Percentiles rank a stretch among this genome's conserved stretches.
Evolutionary conservation across 1,139 yeast genomes (phyloP).

Genomic region (Yamadazyma dushanensis): DNA sequence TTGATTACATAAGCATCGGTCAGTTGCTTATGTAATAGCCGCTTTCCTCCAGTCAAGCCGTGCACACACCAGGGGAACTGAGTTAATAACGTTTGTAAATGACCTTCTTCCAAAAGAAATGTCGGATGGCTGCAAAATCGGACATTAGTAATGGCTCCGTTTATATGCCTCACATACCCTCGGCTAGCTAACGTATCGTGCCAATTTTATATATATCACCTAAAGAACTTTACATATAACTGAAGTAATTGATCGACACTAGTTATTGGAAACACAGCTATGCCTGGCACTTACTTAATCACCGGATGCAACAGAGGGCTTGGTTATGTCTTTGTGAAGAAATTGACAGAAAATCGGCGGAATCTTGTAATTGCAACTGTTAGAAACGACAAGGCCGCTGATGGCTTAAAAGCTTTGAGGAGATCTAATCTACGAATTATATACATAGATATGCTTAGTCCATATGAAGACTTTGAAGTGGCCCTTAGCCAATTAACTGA

Average conservation of each 20-base stretch:
- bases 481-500: slow-evolving; percentile 10
- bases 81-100: background rate
- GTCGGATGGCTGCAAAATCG: background rate
- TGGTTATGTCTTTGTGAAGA: slow-evolving; percentile 18
- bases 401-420: slow-evolving; percentile 3
- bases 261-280: too few relatives aligned
- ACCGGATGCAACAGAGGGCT: slow-evolving; percentile 26
- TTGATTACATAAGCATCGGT: background rate
- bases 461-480: slow-evolving; percentile 8
- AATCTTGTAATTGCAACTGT: slow-evolving; percentile 10
- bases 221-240: background rate
- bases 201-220: too few relatives aligned
- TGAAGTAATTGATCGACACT: too few relatives aligned
- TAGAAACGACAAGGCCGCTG: slow-evolving; percentile 6
- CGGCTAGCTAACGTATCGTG: too few relatives aligned
- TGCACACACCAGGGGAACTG: background rate
- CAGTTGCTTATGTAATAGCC: background rate
- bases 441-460: slow-evolving; percentile 9
- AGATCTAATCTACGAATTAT: slow-evolving; percentile 16
- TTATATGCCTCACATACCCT: too few relatives aligned
- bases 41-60: too few relatives aligned
- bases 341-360: slow-evolving; percentile 10
- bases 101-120: background rate
- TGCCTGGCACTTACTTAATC: slow-evolving; percentile 17
- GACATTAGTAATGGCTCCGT: background rate